Conservation (phyloP, 225 moss, liverwort and hornwort species). For the Polytrichum commune region DNA sequence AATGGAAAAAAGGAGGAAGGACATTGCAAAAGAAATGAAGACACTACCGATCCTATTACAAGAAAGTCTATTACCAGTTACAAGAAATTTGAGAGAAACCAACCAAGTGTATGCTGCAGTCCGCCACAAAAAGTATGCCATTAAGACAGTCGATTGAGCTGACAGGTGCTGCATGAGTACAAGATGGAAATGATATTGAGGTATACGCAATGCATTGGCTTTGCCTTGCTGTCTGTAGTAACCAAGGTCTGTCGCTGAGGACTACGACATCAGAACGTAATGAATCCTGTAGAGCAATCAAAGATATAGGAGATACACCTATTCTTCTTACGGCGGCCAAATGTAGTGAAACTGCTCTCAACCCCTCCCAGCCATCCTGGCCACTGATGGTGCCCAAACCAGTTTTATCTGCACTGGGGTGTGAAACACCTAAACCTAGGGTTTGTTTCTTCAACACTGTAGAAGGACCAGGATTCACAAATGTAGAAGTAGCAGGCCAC, state of each 20-base stretch:
- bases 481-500: slow-evolving; percentile 66
- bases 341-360: slow-evolving; percentile 55
- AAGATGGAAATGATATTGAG: slow-evolving; percentile 89
- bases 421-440: slow-evolving; percentile 22
- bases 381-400: slow-evolving; percentile 23
- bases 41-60: not conserved
- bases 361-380: slow-evolving; percentile 23
- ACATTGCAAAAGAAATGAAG: not conserved
- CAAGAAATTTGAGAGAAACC: slow-evolving; percentile 31
- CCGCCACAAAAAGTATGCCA: slow-evolving; percentile 94
- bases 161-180: slow-evolving; percentile 91
- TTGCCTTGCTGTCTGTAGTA: slow-evolving; percentile 94
- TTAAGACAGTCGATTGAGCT: slow-evolving; percentile 79
- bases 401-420: slow-evolving; percentile 6
- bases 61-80: slow-evolving; percentile 4
- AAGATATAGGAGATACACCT: slow-evolving; percentile 89
- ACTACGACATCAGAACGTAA: slow-evolving; percentile 80
- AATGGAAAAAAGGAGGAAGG: not conserved
- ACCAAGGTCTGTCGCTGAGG: slow-evolving; percentile 96
- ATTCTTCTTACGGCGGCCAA: slow-evolving; percentile 90
- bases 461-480: slow-evolving; percentile 3
- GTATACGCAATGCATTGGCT: slow-evolving; percentile 91
- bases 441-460: slow-evolving; percentile 19
- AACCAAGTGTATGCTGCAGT: slow-evolving; percentile 99
- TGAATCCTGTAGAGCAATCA: slow-evolving; percentile 78